Evolutionary conservation across 805 yeast genomes (phyloP), one percentile per base, ranked within the genome.

Genomic region (Teunomyces aglyptinius): DNA sequence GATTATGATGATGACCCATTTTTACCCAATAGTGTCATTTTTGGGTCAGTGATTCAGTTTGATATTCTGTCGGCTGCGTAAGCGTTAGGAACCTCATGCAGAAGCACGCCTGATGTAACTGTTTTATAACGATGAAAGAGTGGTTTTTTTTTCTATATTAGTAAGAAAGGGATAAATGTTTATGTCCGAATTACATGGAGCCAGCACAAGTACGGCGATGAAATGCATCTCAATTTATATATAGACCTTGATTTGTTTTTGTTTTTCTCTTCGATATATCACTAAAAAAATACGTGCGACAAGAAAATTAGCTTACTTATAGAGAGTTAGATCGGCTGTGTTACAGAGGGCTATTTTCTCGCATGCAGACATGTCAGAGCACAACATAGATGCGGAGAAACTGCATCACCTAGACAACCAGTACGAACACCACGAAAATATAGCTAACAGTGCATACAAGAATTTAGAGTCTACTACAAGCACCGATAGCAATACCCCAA

Each of bases 131-230:
- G 27, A 38, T 38, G 19, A 15, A 13, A 24, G 32, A 20, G 31
- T 12, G 32, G 5, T 38, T 38, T 38, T 38, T 22, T 24, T 24
- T 38, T 20, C 24, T 38, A n/a, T 12, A 31, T 31, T 31, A 31
- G 33, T 13, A 13, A 31, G 11, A 31, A 31, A 31, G 33, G 33
- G 33, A 31, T 31, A 31, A 13, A 24, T 36, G 10, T 36, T 20
- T 36, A 20, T 36, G 39, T n/a, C 24, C 28, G 13, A n/a, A 36
- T 36, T 19, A 35, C 15, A 35, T 19, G 27, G 27, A 36, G 39
- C 39, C 39, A 36, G 39, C 39, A 36, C 39, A 4, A 22, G 36
- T 31, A 34, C 38, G 38, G 38, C 38, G 38, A 31, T 31, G 22
- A 34, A 15, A 18, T 34, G 38, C 22, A 18, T 6, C 16, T 20